A percentile compares a stretch with the other conserved stretches of the same genome.
These are phyloP conservation scores for Solanum pennellii DNA, from an alignment of 257 asterid genomes.

Conservation along the genomic window DNA sequence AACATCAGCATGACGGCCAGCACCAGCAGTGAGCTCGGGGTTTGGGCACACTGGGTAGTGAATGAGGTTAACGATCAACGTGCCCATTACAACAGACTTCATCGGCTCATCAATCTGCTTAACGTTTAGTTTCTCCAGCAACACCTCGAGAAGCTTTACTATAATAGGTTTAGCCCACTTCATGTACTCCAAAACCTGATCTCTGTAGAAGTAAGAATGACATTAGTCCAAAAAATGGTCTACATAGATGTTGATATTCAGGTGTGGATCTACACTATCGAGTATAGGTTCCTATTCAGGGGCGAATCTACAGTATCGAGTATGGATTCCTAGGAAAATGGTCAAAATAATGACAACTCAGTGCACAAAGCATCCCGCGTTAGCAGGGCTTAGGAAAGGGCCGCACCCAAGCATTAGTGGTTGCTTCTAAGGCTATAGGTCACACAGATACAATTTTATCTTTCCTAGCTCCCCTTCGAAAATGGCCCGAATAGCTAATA, in stretches of 20 bases:
- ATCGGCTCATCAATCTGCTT: constrained; percentile 17
- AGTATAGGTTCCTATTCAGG: background rate
- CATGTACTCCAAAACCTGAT: constrained; percentile 34
- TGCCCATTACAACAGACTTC: constrained; percentile 30
- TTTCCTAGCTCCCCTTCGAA: background rate
- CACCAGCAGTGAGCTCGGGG: constrained; percentile 43
- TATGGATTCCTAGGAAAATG: background rate
- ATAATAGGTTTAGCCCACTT: constrained; percentile 29
- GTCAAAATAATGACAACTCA: rapidly evolving
- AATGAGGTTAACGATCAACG: constrained; percentile 15
- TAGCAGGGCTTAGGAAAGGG: background rate
- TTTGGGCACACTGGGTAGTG: constrained; percentile 35
- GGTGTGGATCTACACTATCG: background rate
- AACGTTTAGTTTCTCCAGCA: constrained; percentile 30
- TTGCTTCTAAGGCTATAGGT: background rate
- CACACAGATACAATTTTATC: background rate
- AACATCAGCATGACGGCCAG: constrained; percentile 38
- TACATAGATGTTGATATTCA: background rate
- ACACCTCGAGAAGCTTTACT: constrained; percentile 18
- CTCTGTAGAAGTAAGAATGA: constrained; percentile 8
- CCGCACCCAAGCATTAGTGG: too few species aligned
- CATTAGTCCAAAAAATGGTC: background rate
- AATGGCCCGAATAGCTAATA: background rate
- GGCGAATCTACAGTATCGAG: background rate
- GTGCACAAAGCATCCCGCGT: background rate